Conservation (phyloP, 2,329 filamentous ascomycete species). For the Trichoderma gracile region DNA sequence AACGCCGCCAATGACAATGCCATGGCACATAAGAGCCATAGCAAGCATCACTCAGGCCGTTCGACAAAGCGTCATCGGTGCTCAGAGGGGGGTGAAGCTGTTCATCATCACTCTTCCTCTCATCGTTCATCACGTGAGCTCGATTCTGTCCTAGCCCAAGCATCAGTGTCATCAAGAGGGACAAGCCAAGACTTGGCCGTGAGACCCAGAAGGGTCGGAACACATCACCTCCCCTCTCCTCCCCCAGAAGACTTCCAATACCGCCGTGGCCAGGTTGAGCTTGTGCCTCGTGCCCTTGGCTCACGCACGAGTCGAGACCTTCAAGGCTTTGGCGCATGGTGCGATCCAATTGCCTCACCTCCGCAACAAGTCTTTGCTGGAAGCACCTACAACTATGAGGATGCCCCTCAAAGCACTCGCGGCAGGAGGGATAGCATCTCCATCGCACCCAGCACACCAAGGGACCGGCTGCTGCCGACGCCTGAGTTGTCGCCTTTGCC, state of each 20-base stretch:
- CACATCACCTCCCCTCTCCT: constrained; percentile 15
- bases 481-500: constrained; percentile 24
- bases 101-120: constrained; percentile 1
- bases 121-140: constrained; percentile 22
- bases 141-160: constrained; percentile 7
- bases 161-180: constrained; percentile 11
- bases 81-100: constrained; percentile 16
- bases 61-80: constrained; percentile 9
- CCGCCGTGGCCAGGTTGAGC: background rate
- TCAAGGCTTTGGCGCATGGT: constrained; percentile 25
- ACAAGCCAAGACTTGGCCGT: background rate
- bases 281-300: background rate
- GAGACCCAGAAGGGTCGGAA: background rate
- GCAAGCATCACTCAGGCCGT: background rate
- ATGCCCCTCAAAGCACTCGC: background rate
- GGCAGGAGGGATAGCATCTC: background rate
- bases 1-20: background rate
- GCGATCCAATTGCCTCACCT: constrained; percentile 11
- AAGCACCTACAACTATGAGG: background rate
- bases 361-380: background rate
- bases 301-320: constrained; percentile 9
- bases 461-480: constrained; percentile 20
- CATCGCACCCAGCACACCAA: constrained; percentile 18
- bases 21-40: constrained; percentile 7
- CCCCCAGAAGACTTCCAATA: constrained; percentile 16